Conservation (phyloP, 805 yeast genomes). For the Candida palmyrensis region DNA sequence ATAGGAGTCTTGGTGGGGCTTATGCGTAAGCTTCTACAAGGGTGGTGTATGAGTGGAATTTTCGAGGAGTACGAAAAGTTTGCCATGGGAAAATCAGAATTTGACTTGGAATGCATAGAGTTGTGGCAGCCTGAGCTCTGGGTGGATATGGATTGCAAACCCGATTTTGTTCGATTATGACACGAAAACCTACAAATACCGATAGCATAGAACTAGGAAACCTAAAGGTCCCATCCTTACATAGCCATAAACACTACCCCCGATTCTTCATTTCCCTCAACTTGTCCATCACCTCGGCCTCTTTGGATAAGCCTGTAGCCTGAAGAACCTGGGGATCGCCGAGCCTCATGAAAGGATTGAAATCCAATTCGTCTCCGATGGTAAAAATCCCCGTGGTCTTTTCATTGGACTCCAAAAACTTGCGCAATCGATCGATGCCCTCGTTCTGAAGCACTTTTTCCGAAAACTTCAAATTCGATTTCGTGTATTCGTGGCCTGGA, state of each 20-base stretch:
- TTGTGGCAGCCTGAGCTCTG: conserved; percentile 61
- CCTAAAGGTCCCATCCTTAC: background rate
- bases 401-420: conserved; percentile 51
- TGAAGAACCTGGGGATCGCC: conserved; percentile 56
- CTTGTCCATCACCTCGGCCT: conserved; percentile 59
- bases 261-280: conserved; percentile 76
- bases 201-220: too few relatives aligned
- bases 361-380: conserved; percentile 70
- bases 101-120: conserved; percentile 87
- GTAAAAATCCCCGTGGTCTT: conserved; percentile 84
- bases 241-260: conserved; percentile 13
- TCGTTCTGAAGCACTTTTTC: conserved; percentile 51
- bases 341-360: conserved; percentile 88
- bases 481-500: conserved; percentile 97
- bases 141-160: conserved; percentile 45
- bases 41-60: conserved; percentile 90
- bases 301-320: conserved; percentile 48
- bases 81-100: conserved; percentile 91
- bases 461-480: conserved; percentile 74
- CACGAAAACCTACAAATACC: too few relatives aligned
- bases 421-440: conserved; percentile 51
- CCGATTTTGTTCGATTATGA: conserved; percentile 54
- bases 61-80: conserved; percentile 92
- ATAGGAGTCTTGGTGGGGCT: conserved; percentile 93
- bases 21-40: conserved; percentile 78